phyloP scores from a whole-genome alignment of 2,329 filamentous ascomycete species.

The Xylaria sp. region DNA sequence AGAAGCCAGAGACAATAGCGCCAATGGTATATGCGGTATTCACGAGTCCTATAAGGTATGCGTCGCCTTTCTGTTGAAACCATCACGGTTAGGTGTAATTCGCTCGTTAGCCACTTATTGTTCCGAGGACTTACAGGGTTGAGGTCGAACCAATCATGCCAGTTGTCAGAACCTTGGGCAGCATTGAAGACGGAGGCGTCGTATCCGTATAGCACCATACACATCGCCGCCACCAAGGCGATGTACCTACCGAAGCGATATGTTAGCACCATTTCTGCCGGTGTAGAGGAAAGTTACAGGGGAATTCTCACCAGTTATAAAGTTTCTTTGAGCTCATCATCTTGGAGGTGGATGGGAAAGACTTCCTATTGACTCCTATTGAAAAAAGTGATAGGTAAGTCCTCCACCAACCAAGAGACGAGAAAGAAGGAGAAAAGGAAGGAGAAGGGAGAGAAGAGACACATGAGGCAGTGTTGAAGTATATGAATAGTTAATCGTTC shows the following conservation, averaged over 20 bases:
- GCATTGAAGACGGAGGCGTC: constrained; percentile 78
- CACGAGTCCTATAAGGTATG: constrained; percentile 55
- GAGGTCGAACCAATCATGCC: constrained; percentile 67
- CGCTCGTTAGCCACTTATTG: background rate
- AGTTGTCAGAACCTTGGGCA: constrained; percentile 70
- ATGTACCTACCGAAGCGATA: constrained; percentile 59
- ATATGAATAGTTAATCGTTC: constrained; percentile 7
- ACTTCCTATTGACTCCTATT: constrained; percentile 5
- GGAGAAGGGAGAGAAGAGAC: background rate
- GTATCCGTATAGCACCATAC: constrained; percentile 78
- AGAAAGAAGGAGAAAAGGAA: background rate
- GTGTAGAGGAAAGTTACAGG: background rate
- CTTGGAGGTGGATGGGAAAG: constrained; percentile 31
- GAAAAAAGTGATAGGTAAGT: background rate
- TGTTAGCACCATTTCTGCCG: constrained; percentile 8
- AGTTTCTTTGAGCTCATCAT: constrained; percentile 46
- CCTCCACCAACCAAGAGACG: background rate
- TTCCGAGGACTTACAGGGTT: constrained; percentile 41
- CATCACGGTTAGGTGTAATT: background rate
- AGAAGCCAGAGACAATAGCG: constrained; percentile 72
- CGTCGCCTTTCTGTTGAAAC: constrained; percentile 45
- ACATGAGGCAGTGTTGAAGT: background rate
- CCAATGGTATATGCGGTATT: constrained; percentile 75
- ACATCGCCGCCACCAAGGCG: constrained; percentile 71
- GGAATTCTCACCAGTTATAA: constrained; percentile 52